Conservation (phyloP, 306 rosid species). For the Trichosanthes cucumerina region DNA sequence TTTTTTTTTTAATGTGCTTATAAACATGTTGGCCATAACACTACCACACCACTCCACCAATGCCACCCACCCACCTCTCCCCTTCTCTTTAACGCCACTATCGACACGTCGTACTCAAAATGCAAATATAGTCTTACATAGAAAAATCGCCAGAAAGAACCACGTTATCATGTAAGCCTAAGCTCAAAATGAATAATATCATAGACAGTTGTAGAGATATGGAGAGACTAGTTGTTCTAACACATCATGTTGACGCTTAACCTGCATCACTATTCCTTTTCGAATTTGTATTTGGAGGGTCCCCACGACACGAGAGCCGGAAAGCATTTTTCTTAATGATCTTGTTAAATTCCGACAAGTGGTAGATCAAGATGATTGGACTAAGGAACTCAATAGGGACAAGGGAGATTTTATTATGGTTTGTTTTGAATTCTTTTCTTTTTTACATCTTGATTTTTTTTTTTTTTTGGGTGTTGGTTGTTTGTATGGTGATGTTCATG, state of each 20-base stretch:
- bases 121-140: neutral
- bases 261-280: slow-evolving; percentile 25
- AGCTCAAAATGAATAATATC: neutral
- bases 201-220: neutral
- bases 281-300: neutral
- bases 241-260: slow-evolving; percentile 36
- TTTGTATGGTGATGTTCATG: slow-evolving; percentile 43
- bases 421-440: neutral
- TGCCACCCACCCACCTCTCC: neutral
- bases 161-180: too few relatives aligned
- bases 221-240: neutral
- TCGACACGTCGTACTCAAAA: neutral
- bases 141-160: too few relatives aligned
- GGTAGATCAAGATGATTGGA: neutral
- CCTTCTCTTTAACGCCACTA: neutral
- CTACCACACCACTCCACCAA: neutral
- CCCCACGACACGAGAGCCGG: slow-evolving; percentile 3
- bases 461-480: neutral
- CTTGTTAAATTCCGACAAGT: neutral
- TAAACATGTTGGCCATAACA: neutral
- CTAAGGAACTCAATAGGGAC: neutral
- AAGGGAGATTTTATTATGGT: neutral
- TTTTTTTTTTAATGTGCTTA: neutral
- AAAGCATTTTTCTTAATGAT: neutral
- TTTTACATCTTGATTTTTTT: slow-evolving; percentile 1